Conservation (phyloP, 139 green algal species). For the Mychonastes homosphaera region DNA sequence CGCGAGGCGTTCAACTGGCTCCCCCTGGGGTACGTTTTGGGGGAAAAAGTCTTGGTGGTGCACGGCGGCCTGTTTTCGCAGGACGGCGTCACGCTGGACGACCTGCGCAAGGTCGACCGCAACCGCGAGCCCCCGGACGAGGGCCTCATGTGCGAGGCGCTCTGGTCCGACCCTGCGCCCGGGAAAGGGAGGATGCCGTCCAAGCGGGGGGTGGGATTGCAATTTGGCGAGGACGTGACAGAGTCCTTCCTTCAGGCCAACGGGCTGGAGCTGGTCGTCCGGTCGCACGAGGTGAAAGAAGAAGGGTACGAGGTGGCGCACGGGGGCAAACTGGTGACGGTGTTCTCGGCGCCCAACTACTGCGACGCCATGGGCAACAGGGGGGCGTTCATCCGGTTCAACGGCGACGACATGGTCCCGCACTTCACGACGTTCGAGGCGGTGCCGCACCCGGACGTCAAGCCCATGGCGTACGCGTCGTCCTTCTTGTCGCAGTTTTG, state of each 20-base stretch:
- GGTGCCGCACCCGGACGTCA: slow-evolving; percentile 79
- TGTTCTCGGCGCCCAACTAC: slow-evolving; percentile 98
- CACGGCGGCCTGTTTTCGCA: slow-evolving; percentile 84
- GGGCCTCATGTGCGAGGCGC: slow-evolving; percentile 91
- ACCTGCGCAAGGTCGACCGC: slow-evolving; percentile 73
- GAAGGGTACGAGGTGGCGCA: slow-evolving; percentile 92
- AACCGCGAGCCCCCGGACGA: slow-evolving; percentile 88
- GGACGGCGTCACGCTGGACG: slow-evolving; percentile 81
- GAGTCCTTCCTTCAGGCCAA: slow-evolving; percentile 77
- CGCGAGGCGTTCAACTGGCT: slow-evolving; percentile 81
- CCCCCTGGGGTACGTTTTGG: slow-evolving; percentile 77
- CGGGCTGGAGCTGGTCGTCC: slow-evolving; percentile 73
- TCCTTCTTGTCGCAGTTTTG: slow-evolving; percentile 29
- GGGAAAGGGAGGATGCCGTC: slow-evolving; percentile 54
- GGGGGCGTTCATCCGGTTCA: slow-evolving; percentile 90
- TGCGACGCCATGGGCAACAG: slow-evolving; percentile 84
- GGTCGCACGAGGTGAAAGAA: slow-evolving; percentile 86
- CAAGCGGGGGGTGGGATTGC: slow-evolving; percentile 87
- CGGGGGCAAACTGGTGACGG: slow-evolving; percentile 74
- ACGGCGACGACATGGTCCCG: slow-evolving; percentile 78
- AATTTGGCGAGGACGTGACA: slow-evolving; percentile 46
- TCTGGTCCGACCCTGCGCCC: slow-evolving; percentile 88
- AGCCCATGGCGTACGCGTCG: slow-evolving; percentile 86
- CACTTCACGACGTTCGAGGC: slow-evolving; percentile 86
- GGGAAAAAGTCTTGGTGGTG: slow-evolving; percentile 77